Evolutionary conservation across 2,329 filamentous ascomycete genomes (phyloP), one percentile per base, ranked within the genome.

Genomic region (Emmonsia crescens): DNA sequence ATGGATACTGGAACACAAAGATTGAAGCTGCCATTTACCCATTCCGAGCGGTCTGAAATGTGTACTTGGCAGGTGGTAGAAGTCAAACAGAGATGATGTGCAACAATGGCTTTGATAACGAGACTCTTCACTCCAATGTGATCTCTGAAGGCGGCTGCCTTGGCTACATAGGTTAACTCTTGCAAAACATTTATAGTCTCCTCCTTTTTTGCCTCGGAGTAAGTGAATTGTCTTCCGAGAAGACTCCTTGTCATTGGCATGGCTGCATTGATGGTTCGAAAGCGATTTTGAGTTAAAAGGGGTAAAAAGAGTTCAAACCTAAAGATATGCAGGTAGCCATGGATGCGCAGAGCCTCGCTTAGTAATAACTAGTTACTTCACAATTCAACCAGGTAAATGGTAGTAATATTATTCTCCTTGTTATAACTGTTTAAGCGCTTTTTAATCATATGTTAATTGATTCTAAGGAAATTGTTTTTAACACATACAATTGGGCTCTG

Each of bases 1-100:
- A 71, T 60, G 38, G 60, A 21, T 12, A 71, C 62, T 38, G 64
- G 67, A 31, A 72, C 65, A 61, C 67, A 71, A n/a, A 70, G 61
- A 38, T 68, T 68, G 59, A 66, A 70, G 52, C 67, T 69, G 0
- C 64, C 67, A 54, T 57, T 59, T 4, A 65, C 14, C 67, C 67
- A 70, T 27, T 66, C 58, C 27, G 64, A 61, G 29, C 68, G 66
- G 24, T 66, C 52, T 2, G 62, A 54, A n/a, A 65, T 62, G 3
- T 40, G 60, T n/a, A 67, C 52, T 8, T 62, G 60, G 36, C 66
- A 70, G 10, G 27, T 3, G 2, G 62, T 14, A 5, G 60, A 6
- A 9, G 63, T 10, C 16, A 61, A n/a, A 36, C 29, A 36, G 14
- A 61, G 59, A 56, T 61, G 51, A 29, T 48, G 52, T 9, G 48